Percentiles rank a stretch among this genome's conserved stretches.
phyloP scores from a whole-genome alignment of 2,329 filamentous ascomycete genomes.

The Juglanconis sp. region DNA sequence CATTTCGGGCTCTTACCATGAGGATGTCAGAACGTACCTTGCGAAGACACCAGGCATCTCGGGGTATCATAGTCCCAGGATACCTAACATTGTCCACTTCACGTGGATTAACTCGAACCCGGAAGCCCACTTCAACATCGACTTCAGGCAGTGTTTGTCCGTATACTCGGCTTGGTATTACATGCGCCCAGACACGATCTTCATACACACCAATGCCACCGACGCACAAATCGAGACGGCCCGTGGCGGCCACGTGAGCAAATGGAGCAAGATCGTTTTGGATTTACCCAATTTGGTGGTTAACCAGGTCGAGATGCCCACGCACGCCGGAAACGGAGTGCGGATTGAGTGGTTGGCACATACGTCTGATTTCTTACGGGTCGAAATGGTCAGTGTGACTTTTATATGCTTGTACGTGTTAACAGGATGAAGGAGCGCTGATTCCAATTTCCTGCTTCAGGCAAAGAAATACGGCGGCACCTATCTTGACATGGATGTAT shows the following conservation, averaged over 20 bases:
- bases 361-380: not conserved
- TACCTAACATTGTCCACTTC: not conserved
- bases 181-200: not conserved
- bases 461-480: not conserved
- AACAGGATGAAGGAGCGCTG: not conserved
- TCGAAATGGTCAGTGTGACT: not conserved
- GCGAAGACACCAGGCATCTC: not conserved
- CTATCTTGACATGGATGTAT: not conserved
- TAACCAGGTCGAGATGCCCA: not conserved
- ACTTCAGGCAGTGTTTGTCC: not conserved
- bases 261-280: not conserved
- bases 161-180: not conserved
- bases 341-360: not conserved
- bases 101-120: not conserved
- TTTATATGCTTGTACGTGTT: too few species aligned
- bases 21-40: not conserved
- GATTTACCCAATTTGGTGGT: not conserved
- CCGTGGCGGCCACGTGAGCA: not conserved
- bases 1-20: not conserved
- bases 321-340: not conserved
- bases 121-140: not conserved
- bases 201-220: not conserved
- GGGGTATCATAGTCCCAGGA: not conserved
- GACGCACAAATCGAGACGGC: not conserved
- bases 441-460: not conserved